phyloP scores from a whole-genome alignment of 2,329 filamentous ascomycete species.

The Pseudocercospora crystallina region DNA sequence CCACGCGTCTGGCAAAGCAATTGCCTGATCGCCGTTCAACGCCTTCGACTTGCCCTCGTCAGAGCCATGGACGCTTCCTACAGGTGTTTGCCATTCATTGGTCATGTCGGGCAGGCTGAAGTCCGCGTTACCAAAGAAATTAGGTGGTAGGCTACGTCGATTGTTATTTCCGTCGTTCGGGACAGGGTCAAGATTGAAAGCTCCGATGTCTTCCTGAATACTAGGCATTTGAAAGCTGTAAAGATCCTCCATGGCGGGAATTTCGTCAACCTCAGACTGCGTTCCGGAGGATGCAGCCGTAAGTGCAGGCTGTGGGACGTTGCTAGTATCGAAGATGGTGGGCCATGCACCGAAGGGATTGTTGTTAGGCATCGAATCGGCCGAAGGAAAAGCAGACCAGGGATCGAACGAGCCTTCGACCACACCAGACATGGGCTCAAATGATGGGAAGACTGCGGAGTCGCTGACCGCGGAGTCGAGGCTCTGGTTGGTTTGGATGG shows the following conservation, averaged over 20 bases:
- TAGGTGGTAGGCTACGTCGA: conserved; percentile 33
- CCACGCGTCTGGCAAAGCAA: conserved; percentile 23
- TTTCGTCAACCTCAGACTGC: conserved; percentile 39
- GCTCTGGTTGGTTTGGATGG: conserved; percentile 26
- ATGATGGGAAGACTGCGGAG: conserved; percentile 16
- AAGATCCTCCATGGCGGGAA: conserved; percentile 35
- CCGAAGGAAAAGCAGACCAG: conserved; percentile 31
- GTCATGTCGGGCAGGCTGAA: conserved; percentile 19
- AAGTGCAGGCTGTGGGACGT: conserved; percentile 36
- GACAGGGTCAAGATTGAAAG: conserved; percentile 14
- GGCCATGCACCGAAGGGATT: conserved; percentile 37
- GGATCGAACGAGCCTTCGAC: conserved; percentile 31
- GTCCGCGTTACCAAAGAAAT: conserved; percentile 33
- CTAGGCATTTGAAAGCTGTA: conserved; percentile 33
- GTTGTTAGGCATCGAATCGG: conserved; percentile 34
- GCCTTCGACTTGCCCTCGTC: conserved; percentile 18
- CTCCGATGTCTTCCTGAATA: conserved; percentile 31
- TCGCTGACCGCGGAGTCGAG: conserved; percentile 27
- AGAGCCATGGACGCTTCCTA: conserved; percentile 7
- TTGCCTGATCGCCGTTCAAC: conserved; percentile 8
- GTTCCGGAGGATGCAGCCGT: conserved; percentile 41
- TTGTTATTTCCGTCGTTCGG: conserved; percentile 22
- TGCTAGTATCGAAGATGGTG: conserved; percentile 24
- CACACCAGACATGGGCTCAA: conserved; percentile 30
- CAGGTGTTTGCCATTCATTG: conserved; percentile 25